phyloP scores from a whole-genome alignment of 306 rosid species.

The Glycine latifolia region DNA sequence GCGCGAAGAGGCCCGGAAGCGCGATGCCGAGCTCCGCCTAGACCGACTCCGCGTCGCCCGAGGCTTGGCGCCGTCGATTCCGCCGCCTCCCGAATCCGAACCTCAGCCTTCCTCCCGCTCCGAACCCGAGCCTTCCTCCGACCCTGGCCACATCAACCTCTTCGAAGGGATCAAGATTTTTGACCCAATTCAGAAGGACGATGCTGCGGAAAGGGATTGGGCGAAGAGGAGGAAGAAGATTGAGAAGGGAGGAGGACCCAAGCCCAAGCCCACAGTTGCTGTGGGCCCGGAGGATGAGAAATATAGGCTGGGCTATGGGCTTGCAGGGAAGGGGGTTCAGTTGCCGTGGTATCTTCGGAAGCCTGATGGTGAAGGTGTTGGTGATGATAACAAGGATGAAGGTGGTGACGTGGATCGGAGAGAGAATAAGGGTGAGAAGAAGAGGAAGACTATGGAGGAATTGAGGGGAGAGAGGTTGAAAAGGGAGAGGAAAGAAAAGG shows the following conservation, averaged over 20 bases:
- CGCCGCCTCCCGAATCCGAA: constrained; percentile 45
- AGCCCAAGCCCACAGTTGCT: constrained; percentile 37
- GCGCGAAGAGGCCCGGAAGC: constrained; percentile 72
- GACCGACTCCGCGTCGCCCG: constrained; percentile 73
- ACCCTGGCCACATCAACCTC: constrained; percentile 77
- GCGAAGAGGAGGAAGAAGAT: constrained; percentile 50
- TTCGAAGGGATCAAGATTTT: constrained; percentile 88
- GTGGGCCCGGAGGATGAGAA: constrained; percentile 87
- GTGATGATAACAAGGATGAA: neutral
- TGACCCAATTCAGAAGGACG: constrained; percentile 56
- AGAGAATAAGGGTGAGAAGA: constrained; percentile 48
- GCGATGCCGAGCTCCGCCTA: constrained; percentile 81
- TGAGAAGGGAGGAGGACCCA: constrained; percentile 69
- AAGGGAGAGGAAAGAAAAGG: constrained; percentile 88
- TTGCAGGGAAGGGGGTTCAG: constrained; percentile 86
- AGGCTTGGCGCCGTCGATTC: constrained; percentile 66
- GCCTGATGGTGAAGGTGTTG: constrained; percentile 14
- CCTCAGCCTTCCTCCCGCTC: constrained; percentile 7
- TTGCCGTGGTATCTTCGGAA: constrained; percentile 89
- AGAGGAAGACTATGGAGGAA: constrained; percentile 78
- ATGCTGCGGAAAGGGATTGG: no score
- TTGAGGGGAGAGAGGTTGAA: constrained; percentile 79
- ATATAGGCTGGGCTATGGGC: constrained; percentile 85
- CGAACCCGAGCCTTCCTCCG: neutral
- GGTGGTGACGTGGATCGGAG: constrained; percentile 29